Base-by-base conservation (phyloP, 176 grass and related monocot species). In the Tillandsia leiboldiana region DNA sequence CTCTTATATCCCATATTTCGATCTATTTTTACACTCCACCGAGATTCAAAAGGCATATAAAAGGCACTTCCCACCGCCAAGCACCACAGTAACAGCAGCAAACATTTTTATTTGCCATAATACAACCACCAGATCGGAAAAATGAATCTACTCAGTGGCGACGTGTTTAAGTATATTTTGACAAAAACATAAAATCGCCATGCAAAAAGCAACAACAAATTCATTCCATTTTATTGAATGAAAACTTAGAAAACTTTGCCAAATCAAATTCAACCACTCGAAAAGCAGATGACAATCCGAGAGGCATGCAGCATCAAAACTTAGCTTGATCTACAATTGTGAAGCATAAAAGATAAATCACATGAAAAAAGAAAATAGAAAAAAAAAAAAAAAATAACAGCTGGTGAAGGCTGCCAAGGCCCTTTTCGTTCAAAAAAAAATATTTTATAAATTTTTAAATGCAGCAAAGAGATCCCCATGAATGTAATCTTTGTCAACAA, bases 401-500 rank as follows among this genome's bases (percentile, higher is more conserved):
- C 18, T 58, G 54, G 54, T n/a, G 54, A 14, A 58, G 56, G 14
- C 15, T 23, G 56, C 3, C 7, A 20, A 61, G n/a, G n/a, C 2
- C 56, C 56, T 61, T 61, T 61, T 23, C 8, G 2, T 15, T 23
- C 3, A 33, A 33, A 5, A 9, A 20, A 23, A 61, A 23, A 12
- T 24, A 68, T 52, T 69, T 90, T 72, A 90, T 29, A 87, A 87
- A 15, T 78, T 77, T 63, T 83, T 75, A 79, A 90, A 96, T 64
- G 63, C 81, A 28, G 83, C 84, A 77, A 96, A 96, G 29, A 96
- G 67, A 48, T 96, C 73, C 14, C 91, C 87, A 10, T 78, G 57
- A 78, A 96, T 48, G 42, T 90, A 96, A 66, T 96, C 84, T 24
- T 96, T 96, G 82, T 90, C 91, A 1, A 96, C 91, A 11, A 96